Conservation (phyloP, 2,329 filamentous ascomycete species). For the Aspergillus felis region DNA sequence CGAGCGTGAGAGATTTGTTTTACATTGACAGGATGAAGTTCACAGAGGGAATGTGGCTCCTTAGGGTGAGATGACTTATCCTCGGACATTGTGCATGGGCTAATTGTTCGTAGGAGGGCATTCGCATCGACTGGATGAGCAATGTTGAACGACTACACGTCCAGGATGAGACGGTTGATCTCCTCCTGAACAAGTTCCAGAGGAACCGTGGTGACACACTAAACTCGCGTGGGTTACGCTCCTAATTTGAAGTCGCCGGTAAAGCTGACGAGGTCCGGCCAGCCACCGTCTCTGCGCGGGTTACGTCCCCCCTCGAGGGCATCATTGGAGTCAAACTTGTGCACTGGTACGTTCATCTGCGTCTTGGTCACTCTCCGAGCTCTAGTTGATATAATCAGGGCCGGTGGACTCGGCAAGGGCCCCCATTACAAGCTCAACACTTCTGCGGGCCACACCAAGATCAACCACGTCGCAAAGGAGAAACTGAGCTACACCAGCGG, state of each 20-base stretch:
- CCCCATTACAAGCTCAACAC: conserved; percentile 33
- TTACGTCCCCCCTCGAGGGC: conserved; percentile 36
- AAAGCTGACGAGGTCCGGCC: neutral
- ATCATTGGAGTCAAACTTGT: conserved; percentile 38
- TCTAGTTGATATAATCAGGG: conserved; percentile 19
- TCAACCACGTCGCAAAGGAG: conserved; percentile 23
- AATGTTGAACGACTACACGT: conserved; percentile 35
- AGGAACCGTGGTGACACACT: conserved; percentile 38
- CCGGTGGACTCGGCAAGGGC: conserved; percentile 32
- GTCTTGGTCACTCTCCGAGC: neutral
- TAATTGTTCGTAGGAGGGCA: conserved; percentile 26
- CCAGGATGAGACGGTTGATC: conserved; percentile 28
- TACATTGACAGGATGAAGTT: conserved; percentile 33
- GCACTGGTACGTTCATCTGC: conserved; percentile 27
- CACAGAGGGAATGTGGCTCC: conserved; percentile 40
- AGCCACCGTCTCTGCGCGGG: conserved; percentile 32
- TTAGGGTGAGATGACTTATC: conserved; percentile 19
- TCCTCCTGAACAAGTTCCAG: conserved; percentile 37
- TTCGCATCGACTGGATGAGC: conserved; percentile 40
- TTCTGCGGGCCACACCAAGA: conserved; percentile 23
- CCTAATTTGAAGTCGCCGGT: neutral
- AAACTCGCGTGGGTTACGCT: conserved; percentile 29
- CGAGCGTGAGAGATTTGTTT: neutral
- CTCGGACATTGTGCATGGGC: neutral
- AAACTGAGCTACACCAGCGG: conserved; percentile 31